Evolutionary conservation across 2,329 filamentous ascomycete species (phyloP), one percentile per base, ranked within the genome.

Genomic region (Catunica adiposa): DNA sequence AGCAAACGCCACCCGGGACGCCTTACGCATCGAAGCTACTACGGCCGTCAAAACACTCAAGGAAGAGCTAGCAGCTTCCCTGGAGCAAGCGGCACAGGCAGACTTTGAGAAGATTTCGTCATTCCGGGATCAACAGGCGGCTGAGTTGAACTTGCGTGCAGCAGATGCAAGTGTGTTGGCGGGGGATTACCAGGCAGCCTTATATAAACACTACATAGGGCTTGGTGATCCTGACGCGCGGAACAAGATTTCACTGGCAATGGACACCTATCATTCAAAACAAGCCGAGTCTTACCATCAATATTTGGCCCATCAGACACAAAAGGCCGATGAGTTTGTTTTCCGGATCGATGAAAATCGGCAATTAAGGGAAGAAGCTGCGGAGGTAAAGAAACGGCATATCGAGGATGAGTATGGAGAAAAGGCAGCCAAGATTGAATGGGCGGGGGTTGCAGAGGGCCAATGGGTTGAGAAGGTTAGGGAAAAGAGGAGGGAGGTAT

Each of bases 161-260:
- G 62, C 61, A 1, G 65, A 69, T 46, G 76, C 78, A 61, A 63
- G 62, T 8, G 63, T 61, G 5, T 64, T 74, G 4, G 73, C 78
- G 59, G 65, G 68, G 3, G 63, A 68, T 31, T 78, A 78, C 60
- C 61, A 67, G 0, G 59, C 61, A 15, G 60, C 22, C 17, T 54
- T 53, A 25, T 57, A 56, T 11, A 31, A 31, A 17, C n/a, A 11
- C 5, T 22, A 53, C 37, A 34, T 11, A 42, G 34, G 9, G 44
- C 54, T 25, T 51, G 51, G 3, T 25, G 29, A 54, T 0, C 74
- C 70, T n/a, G 9, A 15, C 8, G 17, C 40, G 11, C 15, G 20
- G 9, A n/a, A 44, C 8, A 60, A 75, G 69, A 68, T 61, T 62
- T 4, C 63, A 62, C 17, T 67, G 37, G 22, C 29, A 9, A 52